These are phyloP conservation scores for Backusella westeae DNA, from an alignment of 192 early-diverging fungal genomes.

Conservation along the genomic window DNA sequence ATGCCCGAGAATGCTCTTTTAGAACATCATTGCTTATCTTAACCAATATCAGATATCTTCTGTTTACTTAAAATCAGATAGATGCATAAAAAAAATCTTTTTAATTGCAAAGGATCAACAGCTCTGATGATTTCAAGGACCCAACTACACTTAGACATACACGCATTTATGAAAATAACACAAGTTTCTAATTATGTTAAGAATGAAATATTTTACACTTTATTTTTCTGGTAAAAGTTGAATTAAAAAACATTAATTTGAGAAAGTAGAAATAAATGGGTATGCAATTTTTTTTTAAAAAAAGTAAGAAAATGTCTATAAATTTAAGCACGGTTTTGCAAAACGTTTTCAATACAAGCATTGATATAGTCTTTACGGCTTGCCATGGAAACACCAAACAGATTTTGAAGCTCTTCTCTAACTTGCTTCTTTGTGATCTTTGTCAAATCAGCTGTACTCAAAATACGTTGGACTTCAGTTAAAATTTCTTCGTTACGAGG, in stretches of 20 bases:
- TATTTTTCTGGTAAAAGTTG: not conserved
- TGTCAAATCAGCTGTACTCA: constrained; percentile 68
- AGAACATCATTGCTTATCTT: too few species aligned
- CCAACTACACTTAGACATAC: not conserved
- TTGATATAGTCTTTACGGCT: constrained; percentile 86
- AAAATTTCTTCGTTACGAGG: constrained; percentile 68
- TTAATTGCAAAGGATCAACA: too few species aligned
- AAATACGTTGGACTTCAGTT: constrained; percentile 67
- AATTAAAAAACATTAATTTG: not conserved
- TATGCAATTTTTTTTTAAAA: not conserved
- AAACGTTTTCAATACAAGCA: constrained; percentile 71
- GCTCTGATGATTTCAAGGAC: not conserved
- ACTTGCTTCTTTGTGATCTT: constrained; percentile 88
- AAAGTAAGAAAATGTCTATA: not conserved
- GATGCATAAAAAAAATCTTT: not conserved
- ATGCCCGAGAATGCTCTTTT: too few species aligned
- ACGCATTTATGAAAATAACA: not conserved
- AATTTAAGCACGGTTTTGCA: constrained; percentile 41
- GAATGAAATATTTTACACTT: constrained; percentile 1
- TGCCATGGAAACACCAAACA: constrained; percentile 83
- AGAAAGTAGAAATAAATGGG: not conserved
- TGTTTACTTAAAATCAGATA: not conserved
- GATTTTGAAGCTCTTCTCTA: constrained; percentile 60
- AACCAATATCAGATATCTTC: too few species aligned
- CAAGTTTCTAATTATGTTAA: not conserved